Conservation (phyloP, 257 asterid genomes). For the Datura wrightii region DNA sequence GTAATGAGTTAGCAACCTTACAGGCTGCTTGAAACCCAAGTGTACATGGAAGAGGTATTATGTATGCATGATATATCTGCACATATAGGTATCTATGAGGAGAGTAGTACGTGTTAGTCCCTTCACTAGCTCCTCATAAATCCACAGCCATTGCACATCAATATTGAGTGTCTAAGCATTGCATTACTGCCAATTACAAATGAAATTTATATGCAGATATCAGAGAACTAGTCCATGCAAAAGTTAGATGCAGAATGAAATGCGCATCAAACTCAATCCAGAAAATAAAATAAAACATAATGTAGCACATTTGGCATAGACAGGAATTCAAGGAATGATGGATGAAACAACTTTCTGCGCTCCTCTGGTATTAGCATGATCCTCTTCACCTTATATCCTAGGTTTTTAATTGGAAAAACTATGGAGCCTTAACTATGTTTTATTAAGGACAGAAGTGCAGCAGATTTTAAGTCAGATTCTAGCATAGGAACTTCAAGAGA, state of each 20-base stretch:
- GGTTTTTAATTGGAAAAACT: not conserved
- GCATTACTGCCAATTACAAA: not conserved
- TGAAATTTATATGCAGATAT: not conserved
- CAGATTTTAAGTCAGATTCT: not conserved
- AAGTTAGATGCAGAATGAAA: not conserved
- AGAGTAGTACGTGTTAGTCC: not conserved
- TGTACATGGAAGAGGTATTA: not conserved
- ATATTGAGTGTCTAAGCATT: constrained; percentile 15
- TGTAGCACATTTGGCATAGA: not conserved
- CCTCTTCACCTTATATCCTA: not conserved
- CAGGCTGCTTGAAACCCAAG: not conserved
- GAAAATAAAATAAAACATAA: too few relatives aligned
- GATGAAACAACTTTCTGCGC: not conserved
- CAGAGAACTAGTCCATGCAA: not conserved
- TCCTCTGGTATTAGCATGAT: not conserved
- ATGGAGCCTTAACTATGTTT: not conserved
- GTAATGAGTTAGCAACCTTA: not conserved
- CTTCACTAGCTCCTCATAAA: not conserved
- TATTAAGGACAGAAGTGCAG: not conserved
- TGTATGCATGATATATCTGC: not conserved
- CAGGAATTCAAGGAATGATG: not conserved
- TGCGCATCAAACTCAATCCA: not conserved
- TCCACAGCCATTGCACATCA: not conserved
- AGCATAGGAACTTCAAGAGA: constrained; percentile 1
- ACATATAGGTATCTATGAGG: not conserved